Evolutionary conservation across 2,329 filamentous ascomycete genomes (phyloP), one percentile per base, ranked within the genome.

Genomic region (Sporothrix mexicana): DNA sequence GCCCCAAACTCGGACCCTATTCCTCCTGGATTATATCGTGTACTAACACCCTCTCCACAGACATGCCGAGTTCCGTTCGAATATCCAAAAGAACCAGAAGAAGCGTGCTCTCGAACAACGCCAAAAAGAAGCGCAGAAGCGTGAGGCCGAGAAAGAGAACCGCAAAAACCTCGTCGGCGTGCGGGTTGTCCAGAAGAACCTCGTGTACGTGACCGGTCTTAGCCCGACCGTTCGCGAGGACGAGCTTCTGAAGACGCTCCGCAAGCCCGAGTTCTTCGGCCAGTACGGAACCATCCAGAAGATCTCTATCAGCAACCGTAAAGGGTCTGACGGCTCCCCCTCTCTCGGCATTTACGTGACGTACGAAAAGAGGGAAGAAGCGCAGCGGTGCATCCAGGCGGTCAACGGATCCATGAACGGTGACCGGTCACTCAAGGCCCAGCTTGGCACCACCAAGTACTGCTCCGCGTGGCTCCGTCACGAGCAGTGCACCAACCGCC

Each of bases 251-350:
- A 93, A 95, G 81, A 98, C 95, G 0, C 85, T 99, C 64, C 91
- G 97, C 72, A 95, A 95, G 75, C 90, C 91, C 67, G 93, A 98
- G 79, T 99, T 98, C 80, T 99, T 99, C 78, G 96, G 96, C 6
- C 96, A 99, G 81, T 99, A 99, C 80, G 96, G 96, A 77, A 96
- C 95, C 79, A 99, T 99, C 77, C 92, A 97, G 80, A 99, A 99
- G 82, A 98, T 99, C 72, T 97, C 97, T 71, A 97, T 99, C 76
- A 98, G 95, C 85, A 98, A 97, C 81, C 90, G 94, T 55, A 97
- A 97, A 81, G 93, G 87, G 74, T 87, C 89, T 45, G 88, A 91
- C 78, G 88, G 88, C 43, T 93, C 94, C 76, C 93, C 96, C 78
- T 97, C 95, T 0, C 91, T 99, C 5, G 96, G 96, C 64, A 95